These are phyloP conservation scores for Trichosporon faecale DNA, from an alignment of 1,284 basidiomycete species.

Conservation along the genomic window DNA sequence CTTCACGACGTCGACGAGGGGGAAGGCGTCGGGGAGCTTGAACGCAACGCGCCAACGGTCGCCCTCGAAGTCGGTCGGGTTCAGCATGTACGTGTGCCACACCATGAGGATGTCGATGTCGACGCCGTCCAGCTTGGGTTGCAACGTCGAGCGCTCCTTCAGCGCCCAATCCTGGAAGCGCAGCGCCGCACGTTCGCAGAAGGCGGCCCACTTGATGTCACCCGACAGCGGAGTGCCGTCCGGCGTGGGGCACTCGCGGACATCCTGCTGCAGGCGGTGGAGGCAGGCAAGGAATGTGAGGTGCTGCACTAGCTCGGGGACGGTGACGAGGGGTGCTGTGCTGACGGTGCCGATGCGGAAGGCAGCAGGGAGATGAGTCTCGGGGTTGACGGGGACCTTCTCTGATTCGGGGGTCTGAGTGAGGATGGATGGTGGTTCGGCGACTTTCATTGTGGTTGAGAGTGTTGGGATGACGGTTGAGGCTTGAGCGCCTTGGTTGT, in stretches of 20 bases:
- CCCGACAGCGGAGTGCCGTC: conserved; percentile 6
- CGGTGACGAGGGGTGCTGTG: conserved; percentile 18
- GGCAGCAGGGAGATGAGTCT: conserved; percentile 25
- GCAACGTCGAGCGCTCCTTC: too few species aligned
- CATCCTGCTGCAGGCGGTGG: conserved; percentile 23
- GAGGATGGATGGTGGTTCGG: not conserved
- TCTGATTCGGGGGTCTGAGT: not conserved
- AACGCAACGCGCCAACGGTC: conserved; percentile 26
- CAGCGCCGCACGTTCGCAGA: conserved; percentile 22
- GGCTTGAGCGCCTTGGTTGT: too few species aligned
- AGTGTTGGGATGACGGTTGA: too few species aligned
- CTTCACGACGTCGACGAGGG: conserved; percentile 23
- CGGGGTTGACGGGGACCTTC: conserved; percentile 18
- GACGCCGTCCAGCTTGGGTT: not conserved
- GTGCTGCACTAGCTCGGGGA: conserved; percentile 30
- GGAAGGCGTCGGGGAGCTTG: conserved; percentile 21
- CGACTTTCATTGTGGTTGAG: not conserved
- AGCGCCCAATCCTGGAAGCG: conserved; percentile 22
- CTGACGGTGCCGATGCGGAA: conserved; percentile 22
- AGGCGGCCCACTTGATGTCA: conserved; percentile 27
- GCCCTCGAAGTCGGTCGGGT: conserved; percentile 31
- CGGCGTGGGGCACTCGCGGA: conserved; percentile 15
- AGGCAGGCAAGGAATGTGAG: conserved; percentile 30
- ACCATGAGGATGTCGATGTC: conserved; percentile 37
- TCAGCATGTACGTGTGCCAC: conserved; percentile 45